Percentiles rank a stretch among this genome's conserved stretches.
Conservation (phyloP, 2,329 filamentous ascomycete species). For the Penicillium sp. region DNA sequence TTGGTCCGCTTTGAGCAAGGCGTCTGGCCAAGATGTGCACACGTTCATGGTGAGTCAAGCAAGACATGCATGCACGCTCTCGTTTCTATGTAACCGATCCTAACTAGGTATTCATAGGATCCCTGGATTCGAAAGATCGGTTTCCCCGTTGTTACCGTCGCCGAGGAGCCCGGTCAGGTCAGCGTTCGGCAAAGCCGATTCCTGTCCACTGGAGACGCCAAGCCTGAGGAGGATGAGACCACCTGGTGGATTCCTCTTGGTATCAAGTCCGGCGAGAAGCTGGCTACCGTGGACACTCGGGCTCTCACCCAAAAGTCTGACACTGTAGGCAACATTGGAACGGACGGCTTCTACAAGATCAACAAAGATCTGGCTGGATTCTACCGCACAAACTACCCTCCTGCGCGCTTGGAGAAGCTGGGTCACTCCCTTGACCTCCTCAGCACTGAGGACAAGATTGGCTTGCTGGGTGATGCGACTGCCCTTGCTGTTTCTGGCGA, state of each 20-base stretch:
- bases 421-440: slow-evolving; percentile 74
- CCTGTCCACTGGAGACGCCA: slow-evolving; percentile 86
- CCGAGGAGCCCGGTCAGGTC: slow-evolving; percentile 81
- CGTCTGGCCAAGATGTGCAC: slow-evolving; percentile 83
- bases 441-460: slow-evolving; percentile 86
- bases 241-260: slow-evolving; percentile 95
- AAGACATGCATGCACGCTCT: neutral
- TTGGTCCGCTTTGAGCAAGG: slow-evolving; percentile 84
- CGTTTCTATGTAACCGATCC: neutral
- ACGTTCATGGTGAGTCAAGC: slow-evolving; percentile 68
- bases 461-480: slow-evolving; percentile 83
- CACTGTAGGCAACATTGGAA: slow-evolving; percentile 64
- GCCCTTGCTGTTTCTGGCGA: slow-evolving; percentile 87
- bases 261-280: slow-evolving; percentile 72
- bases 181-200: slow-evolving; percentile 84
- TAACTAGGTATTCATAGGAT: slow-evolving; percentile 46
- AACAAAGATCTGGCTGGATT: slow-evolving; percentile 88
- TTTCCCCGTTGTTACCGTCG: slow-evolving; percentile 84
- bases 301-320: slow-evolving; percentile 76
- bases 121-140: slow-evolving; percentile 96
- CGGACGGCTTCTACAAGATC: slow-evolving; percentile 88
- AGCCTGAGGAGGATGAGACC: slow-evolving; percentile 86
- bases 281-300: slow-evolving; percentile 62
- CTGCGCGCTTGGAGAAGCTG: slow-evolving; percentile 77
- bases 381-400: slow-evolving; percentile 91